Conservation (phyloP, 768 basidiomycete genomes). For the Suillus luteus region DNA sequence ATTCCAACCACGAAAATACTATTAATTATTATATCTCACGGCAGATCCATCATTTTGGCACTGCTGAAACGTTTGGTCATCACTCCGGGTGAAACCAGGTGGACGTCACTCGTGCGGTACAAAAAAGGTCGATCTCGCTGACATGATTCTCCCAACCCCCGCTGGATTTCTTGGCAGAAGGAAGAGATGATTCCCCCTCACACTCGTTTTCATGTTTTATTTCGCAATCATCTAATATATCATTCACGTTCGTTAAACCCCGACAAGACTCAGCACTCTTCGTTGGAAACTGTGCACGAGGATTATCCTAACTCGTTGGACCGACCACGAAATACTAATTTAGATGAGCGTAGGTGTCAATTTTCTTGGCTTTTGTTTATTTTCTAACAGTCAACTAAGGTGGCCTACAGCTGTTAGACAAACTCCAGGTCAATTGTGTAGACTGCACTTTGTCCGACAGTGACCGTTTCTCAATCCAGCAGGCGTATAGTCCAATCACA, state of each 20-base stretch:
- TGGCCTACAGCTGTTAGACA: neutral
- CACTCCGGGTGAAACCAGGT: neutral
- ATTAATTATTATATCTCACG: neutral
- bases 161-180: neutral
- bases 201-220: neutral
- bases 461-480: neutral
- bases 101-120: neutral
- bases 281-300: neutral
- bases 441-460: neutral
- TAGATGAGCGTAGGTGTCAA: neutral
- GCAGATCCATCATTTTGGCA: neutral
- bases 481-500: neutral
- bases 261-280: neutral
- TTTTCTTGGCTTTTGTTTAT: neutral
- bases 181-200: conserved; percentile 1
- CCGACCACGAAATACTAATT: neutral
- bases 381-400: neutral
- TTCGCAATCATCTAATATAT: neutral
- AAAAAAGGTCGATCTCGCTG: neutral
- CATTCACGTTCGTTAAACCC: neutral
- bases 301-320: neutral
- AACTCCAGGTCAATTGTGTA: neutral
- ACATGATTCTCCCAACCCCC: neutral
- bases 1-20: no score
- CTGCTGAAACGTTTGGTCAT: conserved; percentile 1